Base-by-base conservation (phyloP, 768 basidiomycete species). In the Psilocybe cubensis region DNA sequence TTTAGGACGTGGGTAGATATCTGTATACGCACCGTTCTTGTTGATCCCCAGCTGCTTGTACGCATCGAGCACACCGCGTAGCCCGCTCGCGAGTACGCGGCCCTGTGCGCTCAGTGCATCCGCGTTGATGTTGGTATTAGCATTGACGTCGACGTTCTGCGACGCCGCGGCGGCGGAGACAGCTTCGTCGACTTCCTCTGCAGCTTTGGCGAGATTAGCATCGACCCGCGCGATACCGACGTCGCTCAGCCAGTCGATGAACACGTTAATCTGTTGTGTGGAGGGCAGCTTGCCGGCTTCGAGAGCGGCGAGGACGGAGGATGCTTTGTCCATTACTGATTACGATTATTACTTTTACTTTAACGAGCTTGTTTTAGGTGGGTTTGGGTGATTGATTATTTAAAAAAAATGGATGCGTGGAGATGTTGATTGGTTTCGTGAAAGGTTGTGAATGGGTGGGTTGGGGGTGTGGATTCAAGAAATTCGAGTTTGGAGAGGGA, bases 211-310 rank as follows among this genome's bases (percentile, higher is more conserved):
- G 41, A 51, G 56, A 17, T 56, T 5, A 55, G 74, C 43, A 28
- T 84, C 76, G 21, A 78, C 70, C 38, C 78, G 74, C 7, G 83
- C 69, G 56, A 87, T 72, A 9, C 79, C 74, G 31, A 82, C 75
- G 11, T 76, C 65, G 38, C 84, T 81, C 44, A 83, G 64, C 77
- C 79, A 84, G 65, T 88, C 82, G 60, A 88, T 77, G 64, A 80
- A 76, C 0, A 66, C 65, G 58, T 77, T 77, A 35, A 83, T 61
- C 65, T 91, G 89, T 25, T 79, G 69, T 10, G 88, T 85, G 1
- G 77, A 78, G 17, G 89, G 89, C 3, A 89, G 73, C 66, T 91
- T 91, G 20, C 87, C 87, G 17, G 88, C 87, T 59, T 84, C 80
- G 63, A 91, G 70, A 7, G 89, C 89, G 45, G 86, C 89, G 55